These are phyloP conservation scores for Crithidia mellificae DNA, from an alignment of 208 protist species.

Conservation along the genomic window DNA sequence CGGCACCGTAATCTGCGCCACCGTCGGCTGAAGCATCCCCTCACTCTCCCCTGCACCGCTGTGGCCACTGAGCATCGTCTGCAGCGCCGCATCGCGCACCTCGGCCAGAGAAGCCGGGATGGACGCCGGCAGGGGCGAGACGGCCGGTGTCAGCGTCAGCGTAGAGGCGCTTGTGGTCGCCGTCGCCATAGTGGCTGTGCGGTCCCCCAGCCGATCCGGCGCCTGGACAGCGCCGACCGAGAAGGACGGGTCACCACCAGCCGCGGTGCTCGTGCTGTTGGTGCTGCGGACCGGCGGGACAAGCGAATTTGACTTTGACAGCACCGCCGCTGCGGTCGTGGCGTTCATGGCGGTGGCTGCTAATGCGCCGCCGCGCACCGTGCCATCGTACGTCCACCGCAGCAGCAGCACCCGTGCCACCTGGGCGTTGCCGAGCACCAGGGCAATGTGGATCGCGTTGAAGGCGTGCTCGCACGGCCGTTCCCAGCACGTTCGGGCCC, in stretches of 20 bases:
- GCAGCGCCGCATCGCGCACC: background rate
- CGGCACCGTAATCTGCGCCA: constrained; percentile 18
- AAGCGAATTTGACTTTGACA: too few relatives aligned
- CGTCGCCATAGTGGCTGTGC: background rate
- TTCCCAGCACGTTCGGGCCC: constrained; percentile 15
- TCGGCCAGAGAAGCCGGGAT: background rate
- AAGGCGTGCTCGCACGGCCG: constrained; percentile 39
- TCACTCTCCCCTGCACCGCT: background rate
- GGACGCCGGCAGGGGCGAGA: background rate
- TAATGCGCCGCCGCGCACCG: background rate
- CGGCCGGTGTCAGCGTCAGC: background rate
- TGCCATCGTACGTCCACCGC: constrained; percentile 8
- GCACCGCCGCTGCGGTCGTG: background rate
- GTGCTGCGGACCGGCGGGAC: background rate
- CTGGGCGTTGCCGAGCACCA: constrained; percentile 39
- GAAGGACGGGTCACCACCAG: background rate
- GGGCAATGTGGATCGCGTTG: constrained; percentile 34
- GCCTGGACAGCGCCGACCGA: background rate
- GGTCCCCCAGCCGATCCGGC: background rate
- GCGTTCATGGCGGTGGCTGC: background rate
- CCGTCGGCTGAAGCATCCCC: constrained; percentile 2
- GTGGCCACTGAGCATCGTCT: background rate
- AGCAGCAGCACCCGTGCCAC: constrained; percentile 27
- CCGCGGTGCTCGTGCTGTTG: background rate
- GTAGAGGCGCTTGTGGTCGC: background rate